Evolutionary conservation across 2,329 filamentous ascomycete genomes (phyloP).

Genomic region (Aspergillus sp.): DNA sequence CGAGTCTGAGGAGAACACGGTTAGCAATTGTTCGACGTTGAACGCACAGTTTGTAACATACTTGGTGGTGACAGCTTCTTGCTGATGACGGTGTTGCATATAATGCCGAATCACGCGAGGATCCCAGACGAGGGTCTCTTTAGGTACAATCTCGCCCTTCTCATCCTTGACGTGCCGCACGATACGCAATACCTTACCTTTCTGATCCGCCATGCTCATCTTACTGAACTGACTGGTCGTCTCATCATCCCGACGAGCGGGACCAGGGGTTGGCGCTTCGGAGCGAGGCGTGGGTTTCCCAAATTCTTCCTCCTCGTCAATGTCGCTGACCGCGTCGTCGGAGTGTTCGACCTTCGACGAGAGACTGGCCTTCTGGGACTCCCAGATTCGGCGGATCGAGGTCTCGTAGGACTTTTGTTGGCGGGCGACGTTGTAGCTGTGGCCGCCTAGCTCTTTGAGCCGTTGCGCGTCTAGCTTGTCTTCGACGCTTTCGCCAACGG

Average conservation of each 20-base stretch:
- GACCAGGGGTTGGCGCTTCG: constrained; percentile 54
- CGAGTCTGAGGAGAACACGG: constrained; percentile 38
- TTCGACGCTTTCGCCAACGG: constrained; percentile 78
- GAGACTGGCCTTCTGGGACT: constrained; percentile 71
- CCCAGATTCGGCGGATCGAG: constrained; percentile 87
- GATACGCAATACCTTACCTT: constrained; percentile 64
- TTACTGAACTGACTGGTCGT: constrained; percentile 70
- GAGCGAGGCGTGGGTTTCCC: constrained; percentile 56
- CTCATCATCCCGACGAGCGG: constrained; percentile 57
- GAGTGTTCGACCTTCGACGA: constrained; percentile 66
- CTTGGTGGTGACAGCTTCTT: constrained; percentile 65
- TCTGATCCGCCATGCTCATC: constrained; percentile 60
- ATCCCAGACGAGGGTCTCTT: constrained; percentile 61
- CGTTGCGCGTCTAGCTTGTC: constrained; percentile 75
- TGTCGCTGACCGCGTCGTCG: constrained; percentile 49
- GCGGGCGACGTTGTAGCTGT: constrained; percentile 94
- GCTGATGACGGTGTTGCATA: constrained; percentile 64
- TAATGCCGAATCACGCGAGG: constrained; percentile 84
- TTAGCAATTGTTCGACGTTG: constrained; percentile 2
- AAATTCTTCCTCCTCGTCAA: constrained; percentile 42
- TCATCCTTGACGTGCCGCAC: constrained; percentile 57
- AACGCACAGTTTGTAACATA: constrained; percentile 38
- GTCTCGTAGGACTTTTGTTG: constrained; percentile 89
- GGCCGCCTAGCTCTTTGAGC: constrained; percentile 63
- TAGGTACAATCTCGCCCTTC: constrained; percentile 55